Conservation (phyloP, 805 yeast species). For the Nakazawaea siamensis region DNA sequence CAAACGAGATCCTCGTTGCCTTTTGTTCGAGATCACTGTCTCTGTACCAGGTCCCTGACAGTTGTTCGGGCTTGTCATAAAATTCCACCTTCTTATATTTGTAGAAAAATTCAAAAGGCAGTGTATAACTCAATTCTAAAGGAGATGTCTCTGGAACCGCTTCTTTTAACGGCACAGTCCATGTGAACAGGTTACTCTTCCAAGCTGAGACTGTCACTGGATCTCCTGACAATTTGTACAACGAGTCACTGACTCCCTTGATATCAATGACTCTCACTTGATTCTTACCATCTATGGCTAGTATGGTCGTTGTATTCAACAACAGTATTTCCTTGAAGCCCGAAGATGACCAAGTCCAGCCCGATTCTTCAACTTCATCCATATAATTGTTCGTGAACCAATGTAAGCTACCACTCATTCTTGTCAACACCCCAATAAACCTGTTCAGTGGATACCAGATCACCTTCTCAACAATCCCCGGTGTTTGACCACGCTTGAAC, state of each 20-base stretch:
- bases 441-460: constrained; percentile 42
- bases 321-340: constrained; percentile 15
- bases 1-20: constrained; percentile 9
- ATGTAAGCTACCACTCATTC: constrained; percentile 51
- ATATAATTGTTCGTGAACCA: constrained; percentile 42
- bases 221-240: constrained; percentile 38
- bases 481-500: constrained; percentile 55
- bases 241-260: constrained; percentile 27
- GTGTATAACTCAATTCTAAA: constrained; percentile 50
- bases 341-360: constrained; percentile 38
- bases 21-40: constrained; percentile 2
- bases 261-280: constrained; percentile 27
- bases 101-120: constrained; percentile 20
- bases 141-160: too few relatives aligned
- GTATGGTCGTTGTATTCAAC: background rate
- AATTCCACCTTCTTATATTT: constrained; percentile 18
- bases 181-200: too few relatives aligned
- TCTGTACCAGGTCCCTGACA: constrained; percentile 2
- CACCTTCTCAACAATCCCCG: constrained; percentile 41
- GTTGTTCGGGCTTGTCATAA: constrained; percentile 2
- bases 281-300: constrained; percentile 19
- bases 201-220: too few relatives aligned
- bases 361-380: constrained; percentile 12
- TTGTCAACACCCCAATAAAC: constrained; percentile 43
- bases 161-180: too few relatives aligned